Percentiles rank a stretch among this genome's conserved stretches.
These are phyloP conservation scores for Fusarium buxicola DNA, from an alignment of 2,329 filamentous ascomycete species.

Conservation along the genomic window DNA sequence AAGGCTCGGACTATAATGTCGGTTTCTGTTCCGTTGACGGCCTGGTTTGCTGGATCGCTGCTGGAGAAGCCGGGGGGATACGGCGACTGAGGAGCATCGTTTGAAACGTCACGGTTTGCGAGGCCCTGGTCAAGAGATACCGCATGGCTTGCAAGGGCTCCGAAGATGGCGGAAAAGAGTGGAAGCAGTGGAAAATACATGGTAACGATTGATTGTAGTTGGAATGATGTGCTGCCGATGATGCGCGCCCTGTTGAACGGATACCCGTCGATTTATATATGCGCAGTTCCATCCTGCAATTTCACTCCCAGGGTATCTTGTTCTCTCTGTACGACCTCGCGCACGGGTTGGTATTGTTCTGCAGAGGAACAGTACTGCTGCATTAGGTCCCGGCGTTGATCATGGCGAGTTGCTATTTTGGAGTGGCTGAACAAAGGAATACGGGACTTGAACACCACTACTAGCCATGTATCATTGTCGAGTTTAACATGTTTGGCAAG, in stretches of 20 bases:
- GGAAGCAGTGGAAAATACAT: conserved; percentile 6
- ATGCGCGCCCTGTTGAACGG: background rate
- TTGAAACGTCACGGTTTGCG: background rate
- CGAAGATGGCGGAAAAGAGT: conserved; percentile 4
- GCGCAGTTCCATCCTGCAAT: background rate
- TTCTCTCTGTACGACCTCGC: background rate
- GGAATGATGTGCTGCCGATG: background rate
- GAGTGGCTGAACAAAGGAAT: conserved; percentile 15
- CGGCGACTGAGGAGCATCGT: background rate
- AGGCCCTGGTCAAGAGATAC: background rate
- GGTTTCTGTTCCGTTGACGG: background rate
- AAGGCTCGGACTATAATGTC: background rate
- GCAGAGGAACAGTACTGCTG: background rate
- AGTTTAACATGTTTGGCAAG: no score
- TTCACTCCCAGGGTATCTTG: background rate
- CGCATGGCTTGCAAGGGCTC: background rate
- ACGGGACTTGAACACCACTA: background rate
- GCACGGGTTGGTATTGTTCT: background rate
- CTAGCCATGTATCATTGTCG: background rate
- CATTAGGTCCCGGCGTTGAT: background rate
- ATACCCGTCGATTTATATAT: background rate
- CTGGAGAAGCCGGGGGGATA: no score
- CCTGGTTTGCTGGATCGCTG: no score
- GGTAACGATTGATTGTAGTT: conserved; percentile 9
- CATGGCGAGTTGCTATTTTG: conserved; percentile 1